phyloP scores from a whole-genome alignment of 2,329 filamentous ascomycete species.

The Macrophomina phaseolina region DNA sequence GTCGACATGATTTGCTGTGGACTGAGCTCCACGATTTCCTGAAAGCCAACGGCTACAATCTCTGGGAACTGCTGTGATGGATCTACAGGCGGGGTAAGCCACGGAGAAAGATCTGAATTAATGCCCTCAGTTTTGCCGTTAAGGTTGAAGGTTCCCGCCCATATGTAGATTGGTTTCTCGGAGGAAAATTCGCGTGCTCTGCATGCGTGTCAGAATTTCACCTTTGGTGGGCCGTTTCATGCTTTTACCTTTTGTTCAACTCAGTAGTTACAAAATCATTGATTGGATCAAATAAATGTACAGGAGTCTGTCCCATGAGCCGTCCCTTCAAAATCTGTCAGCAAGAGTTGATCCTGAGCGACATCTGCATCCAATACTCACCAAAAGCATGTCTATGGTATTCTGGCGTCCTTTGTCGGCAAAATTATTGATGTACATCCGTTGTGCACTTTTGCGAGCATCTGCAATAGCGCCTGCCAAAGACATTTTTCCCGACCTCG shows the following conservation, averaged over 20 bases:
- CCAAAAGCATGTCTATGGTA: slow-evolving; percentile 88
- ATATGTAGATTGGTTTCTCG: slow-evolving; percentile 75
- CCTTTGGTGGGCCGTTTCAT: neutral
- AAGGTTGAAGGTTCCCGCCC: slow-evolving; percentile 90
- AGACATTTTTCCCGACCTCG: slow-evolving; percentile 93
- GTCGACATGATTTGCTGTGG: slow-evolving; percentile 99
- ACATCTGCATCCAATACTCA: neutral
- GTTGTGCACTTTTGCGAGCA: slow-evolving; percentile 88
- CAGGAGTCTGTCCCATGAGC: slow-evolving; percentile 79
- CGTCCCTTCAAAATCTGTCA: slow-evolving; percentile 58
- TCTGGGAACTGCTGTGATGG: slow-evolving; percentile 70
- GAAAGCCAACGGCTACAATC: slow-evolving; percentile 89
- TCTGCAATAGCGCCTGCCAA: slow-evolving; percentile 93
- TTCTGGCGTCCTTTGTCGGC: slow-evolving; percentile 90
- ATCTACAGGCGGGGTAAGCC: slow-evolving; percentile 76
- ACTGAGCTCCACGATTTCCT: slow-evolving; percentile 97
- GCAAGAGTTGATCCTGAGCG: neutral
- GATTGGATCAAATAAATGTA: slow-evolving; percentile 90
- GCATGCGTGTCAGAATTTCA: slow-evolving; percentile 31
- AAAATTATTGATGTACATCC: slow-evolving; percentile 98
- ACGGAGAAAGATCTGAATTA: slow-evolving; percentile 78
- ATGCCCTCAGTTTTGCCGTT: slow-evolving; percentile 85
- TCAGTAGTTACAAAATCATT: slow-evolving; percentile 87
- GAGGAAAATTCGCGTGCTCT: slow-evolving; percentile 75
- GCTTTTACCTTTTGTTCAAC: slow-evolving; percentile 62